Evolutionary conservation across 1,284 basidiomycete genomes (phyloP), one percentile per base, ranked within the genome.

Genomic region (Rhodotorula mucilaginosa): DNA sequence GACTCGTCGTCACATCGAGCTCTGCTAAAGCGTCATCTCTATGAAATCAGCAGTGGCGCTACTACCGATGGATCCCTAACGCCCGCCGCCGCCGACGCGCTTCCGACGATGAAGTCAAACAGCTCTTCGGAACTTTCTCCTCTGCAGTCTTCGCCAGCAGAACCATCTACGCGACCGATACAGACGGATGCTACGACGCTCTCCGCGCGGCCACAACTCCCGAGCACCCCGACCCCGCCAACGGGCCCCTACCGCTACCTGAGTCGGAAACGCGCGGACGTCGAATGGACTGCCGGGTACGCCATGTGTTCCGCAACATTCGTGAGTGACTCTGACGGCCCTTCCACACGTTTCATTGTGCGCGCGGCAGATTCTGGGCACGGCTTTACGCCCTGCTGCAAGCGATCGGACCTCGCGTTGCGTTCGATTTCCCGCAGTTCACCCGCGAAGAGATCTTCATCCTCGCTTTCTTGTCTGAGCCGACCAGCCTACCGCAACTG

Each of bases 321-420:
- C 7, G 21, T 2, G 19, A 16, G n/a, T 2, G 6, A 16, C 21
- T 13, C 19, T 39, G 57, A 58, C 18, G 1, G 26, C 56, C 13
- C 16, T 31, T 58, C 29, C 34, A 34, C 34, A 34, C 34, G 6
- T 26, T 26, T 26, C 26, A 26, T 34, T 21, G 31, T 6, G 19
- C 39, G 39, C 39, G 39, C 39, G 16, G 12, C 39, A 63, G 61
- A 10, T 64, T 58, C 54, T 51, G 31, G 23, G 57, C 23, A 23
- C 56, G 64, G 29, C 56, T 49, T 13, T 39, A 34, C 64, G 64
- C 64, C 23, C 39, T 65, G 31, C 47, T 65, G 6, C 29, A 13
- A 3, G 18, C 47, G 1, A 3, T 65, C 21, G 57, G 21, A 6
- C 56, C 46, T 4, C 5, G 31, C 23, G 23, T 39, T 0, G 21